Conservation (phyloP, 2,329 filamentous ascomycete genomes). For the Xylaria sp. region DNA sequence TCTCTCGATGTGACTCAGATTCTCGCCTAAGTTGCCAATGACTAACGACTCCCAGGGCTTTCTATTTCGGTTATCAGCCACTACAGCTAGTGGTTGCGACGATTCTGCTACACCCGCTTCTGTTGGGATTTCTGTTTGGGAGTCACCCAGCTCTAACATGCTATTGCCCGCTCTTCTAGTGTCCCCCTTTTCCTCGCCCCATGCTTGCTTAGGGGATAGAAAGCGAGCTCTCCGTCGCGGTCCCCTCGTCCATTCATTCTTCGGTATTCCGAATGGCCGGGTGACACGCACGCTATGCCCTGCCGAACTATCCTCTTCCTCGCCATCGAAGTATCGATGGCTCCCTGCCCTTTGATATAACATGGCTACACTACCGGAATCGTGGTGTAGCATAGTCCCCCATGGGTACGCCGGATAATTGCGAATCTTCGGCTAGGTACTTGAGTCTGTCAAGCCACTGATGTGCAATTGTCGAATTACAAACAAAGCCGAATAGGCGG, state of each 20-base stretch:
- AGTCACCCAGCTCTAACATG: not conserved
- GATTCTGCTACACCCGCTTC: not conserved
- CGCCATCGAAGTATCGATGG: not conserved
- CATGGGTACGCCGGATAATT: not conserved
- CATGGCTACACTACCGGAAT: constrained; percentile 9
- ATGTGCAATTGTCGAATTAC: constrained; percentile 20
- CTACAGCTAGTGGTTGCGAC: not conserved
- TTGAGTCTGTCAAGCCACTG: not conserved
- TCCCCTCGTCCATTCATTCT: constrained; percentile 32
- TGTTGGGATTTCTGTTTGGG: constrained; percentile 1
- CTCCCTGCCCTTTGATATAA: not conserved
- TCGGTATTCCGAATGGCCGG: constrained; percentile 31
- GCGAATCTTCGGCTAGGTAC: not conserved
- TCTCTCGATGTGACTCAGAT: constrained; percentile 45
- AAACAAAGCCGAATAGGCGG: constrained; percentile 23
- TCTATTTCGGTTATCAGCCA: constrained; percentile 2
- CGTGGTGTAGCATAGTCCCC: not conserved
- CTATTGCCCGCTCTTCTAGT: constrained; percentile 7
- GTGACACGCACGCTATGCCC: constrained; percentile 8
- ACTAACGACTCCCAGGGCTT: constrained; percentile 42
- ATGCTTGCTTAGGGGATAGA: not conserved
- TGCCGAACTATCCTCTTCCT: not conserved
- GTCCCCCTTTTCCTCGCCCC: not conserved
- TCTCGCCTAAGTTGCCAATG: constrained; percentile 45
- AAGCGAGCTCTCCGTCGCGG: constrained; percentile 28